These are phyloP conservation scores for Lunularia cruciata DNA, from an alignment of 225 moss, liverwort and hornwort genomes.

Conservation along the genomic window DNA sequence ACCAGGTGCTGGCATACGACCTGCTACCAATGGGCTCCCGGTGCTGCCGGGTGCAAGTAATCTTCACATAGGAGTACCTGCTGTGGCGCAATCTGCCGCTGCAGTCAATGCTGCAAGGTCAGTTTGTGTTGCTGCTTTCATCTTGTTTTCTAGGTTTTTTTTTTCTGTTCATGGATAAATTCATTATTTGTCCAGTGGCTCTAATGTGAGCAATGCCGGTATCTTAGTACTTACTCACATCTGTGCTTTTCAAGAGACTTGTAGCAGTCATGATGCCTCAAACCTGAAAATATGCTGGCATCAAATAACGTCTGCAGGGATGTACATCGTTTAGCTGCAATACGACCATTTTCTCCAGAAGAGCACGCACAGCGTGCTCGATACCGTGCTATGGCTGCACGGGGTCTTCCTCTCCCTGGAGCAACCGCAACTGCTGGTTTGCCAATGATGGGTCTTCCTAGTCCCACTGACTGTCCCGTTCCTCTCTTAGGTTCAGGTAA, in stretches of 20 bases:
- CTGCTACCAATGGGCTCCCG: constrained; percentile 56
- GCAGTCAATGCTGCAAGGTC: constrained; percentile 76
- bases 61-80: constrained; percentile 55
- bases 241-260: not conserved
- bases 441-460: constrained; percentile 66
- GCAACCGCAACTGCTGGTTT: constrained; percentile 54
- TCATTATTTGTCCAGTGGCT: not conserved
- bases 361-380: constrained; percentile 65
- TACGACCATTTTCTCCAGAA: constrained; percentile 62
- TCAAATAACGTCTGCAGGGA: constrained; percentile 47
- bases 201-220: not conserved
- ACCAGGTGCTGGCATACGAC: constrained; percentile 51
- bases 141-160: too few relatives aligned
- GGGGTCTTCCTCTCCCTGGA: constrained; percentile 56
- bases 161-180: not conserved
- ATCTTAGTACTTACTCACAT: too few relatives aligned
- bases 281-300: not conserved
- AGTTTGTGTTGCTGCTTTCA: constrained; percentile 5
- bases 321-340: constrained; percentile 64
- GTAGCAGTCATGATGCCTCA: not conserved
- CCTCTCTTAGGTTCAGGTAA: constrained; percentile 54
- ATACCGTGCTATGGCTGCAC: constrained; percentile 52
- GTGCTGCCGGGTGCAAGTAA: constrained; percentile 45
- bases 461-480: constrained; percentile 54
- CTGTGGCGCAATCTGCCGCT: constrained; percentile 57